phyloP scores from a whole-genome alignment of 352 stramenopile genomes.

The Phytophthora palmivora region DNA sequence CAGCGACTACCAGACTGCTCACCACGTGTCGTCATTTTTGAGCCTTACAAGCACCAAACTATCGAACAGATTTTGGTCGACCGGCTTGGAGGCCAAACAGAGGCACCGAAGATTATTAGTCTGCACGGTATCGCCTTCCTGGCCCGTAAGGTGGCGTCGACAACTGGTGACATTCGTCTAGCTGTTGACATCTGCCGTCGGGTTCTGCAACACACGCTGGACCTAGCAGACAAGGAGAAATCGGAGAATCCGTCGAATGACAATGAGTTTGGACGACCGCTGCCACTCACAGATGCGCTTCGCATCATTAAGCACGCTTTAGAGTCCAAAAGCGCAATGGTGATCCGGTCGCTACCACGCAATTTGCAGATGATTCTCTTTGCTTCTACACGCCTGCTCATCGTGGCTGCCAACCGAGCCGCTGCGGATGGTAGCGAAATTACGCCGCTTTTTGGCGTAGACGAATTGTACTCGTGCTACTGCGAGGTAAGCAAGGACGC shows the following conservation, averaged over 20 bases:
- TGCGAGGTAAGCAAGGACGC: constrained; percentile 71
- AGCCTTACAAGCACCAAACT: constrained; percentile 79
- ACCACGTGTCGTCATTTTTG: constrained; percentile 78
- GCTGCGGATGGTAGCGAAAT: constrained; percentile 26
- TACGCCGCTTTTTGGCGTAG: constrained; percentile 54
- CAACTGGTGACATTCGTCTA: constrained; percentile 76
- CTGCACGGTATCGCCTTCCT: constrained; percentile 79
- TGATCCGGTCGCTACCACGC: constrained; percentile 70
- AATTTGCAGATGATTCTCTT: constrained; percentile 89
- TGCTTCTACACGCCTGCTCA: constrained; percentile 58
- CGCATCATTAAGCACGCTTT: constrained; percentile 75
- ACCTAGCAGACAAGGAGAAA: constrained; percentile 42
- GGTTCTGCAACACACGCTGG: constrained; percentile 67
- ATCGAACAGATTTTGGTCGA: constrained; percentile 82
- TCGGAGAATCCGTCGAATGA: constrained; percentile 35
- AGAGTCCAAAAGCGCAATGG: constrained; percentile 65
- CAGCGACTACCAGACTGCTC: constrained; percentile 58
- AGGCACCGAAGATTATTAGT: constrained; percentile 64
- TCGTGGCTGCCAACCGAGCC: constrained; percentile 37
- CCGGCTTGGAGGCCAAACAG: constrained; percentile 58
- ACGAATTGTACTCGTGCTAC: constrained; percentile 77
- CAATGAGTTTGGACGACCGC: constrained; percentile 32
- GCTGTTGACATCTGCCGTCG: constrained; percentile 79
- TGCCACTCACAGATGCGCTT: constrained; percentile 79
- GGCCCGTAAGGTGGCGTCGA: constrained; percentile 81